Base-by-base conservation (phyloP, 352 stramenopile species). In the Phytophthora rubi region DNA sequence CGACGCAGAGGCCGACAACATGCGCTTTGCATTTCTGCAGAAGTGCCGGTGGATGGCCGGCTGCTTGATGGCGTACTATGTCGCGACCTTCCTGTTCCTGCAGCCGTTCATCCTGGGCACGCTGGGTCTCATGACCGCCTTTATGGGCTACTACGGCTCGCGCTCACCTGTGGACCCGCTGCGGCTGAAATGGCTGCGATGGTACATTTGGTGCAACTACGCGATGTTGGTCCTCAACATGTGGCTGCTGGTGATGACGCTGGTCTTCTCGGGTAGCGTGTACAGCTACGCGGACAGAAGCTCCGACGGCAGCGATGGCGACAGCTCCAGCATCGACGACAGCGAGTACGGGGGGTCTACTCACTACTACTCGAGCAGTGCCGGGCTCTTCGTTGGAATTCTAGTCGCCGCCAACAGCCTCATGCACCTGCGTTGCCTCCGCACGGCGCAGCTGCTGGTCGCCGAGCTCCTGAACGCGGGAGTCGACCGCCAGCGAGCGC, bases 161-260 rank as follows among this genome's bases (percentile, higher is more conserved):
- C 81, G 86, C 0, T 52, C 81, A 21, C 86, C 86, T n/a, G 79
- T 93, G 49, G 84, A 88, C 56, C 37, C 75, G 23, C 69, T 76
- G 62, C 82, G 84, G 16, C 62, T 90, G 49, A 91, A 93, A 71
- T 93, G 86, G 84, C 61, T 92, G 42, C 84, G 82, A 33, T 80
- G 71, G 52, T 92, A 82, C 75, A 59, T 90, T 53, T 92, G 82
- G 76, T 74, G 82, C 49, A 92, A 93, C 82, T 91, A 90, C 75
- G 67, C 71, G 33, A 90, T 92, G 77, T 23, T 92, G 55, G 71
- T 73, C 21, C 65, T 92, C 63, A 93, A 93, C 59, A 52, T 89
- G 67, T 92, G 83, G 81, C 70, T 88, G 71, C 64, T 88, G 16
- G 65, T 77, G 16, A 69, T 90, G 63, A 79, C 77, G 59, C 53